Percentiles rank a stretch among this genome's conserved stretches.
phyloP scores from a whole-genome alignment of 352 stramenopile species.

The Elongisporangium anandrum region DNA sequence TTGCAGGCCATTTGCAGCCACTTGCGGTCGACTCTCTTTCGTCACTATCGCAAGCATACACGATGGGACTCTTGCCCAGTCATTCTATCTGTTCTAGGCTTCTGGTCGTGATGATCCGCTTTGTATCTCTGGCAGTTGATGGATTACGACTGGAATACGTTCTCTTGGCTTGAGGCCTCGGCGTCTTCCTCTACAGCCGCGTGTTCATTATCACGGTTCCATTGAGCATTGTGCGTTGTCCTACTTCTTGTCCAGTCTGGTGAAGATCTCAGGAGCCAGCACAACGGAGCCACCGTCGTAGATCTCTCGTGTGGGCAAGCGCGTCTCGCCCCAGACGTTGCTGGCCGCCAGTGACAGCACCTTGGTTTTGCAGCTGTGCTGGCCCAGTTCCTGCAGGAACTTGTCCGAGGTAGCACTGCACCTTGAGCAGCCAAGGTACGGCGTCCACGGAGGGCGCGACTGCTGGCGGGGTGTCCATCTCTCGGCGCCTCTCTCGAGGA shows the following conservation, averaged over 20 bases:
- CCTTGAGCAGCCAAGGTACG: not conserved
- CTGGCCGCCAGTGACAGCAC: not conserved
- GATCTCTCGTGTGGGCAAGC: not conserved
- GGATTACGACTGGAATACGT: too few relatives aligned
- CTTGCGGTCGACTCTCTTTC: not conserved
- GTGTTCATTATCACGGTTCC: too few relatives aligned
- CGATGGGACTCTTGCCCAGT: not conserved
- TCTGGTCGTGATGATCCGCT: too few relatives aligned
- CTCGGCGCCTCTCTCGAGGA: not conserved
- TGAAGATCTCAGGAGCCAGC: not conserved
- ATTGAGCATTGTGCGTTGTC: not conserved
- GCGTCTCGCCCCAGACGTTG: not conserved
- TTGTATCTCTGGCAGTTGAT: too few relatives aligned
- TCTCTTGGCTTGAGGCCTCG: too few relatives aligned
- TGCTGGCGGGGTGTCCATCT: not conserved
- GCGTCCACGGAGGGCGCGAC: not conserved
- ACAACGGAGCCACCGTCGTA: not conserved
- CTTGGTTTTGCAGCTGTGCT: not conserved
- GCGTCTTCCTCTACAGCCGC: too few relatives aligned
- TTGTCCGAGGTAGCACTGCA: not conserved
- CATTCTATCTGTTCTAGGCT: too few relatives aligned
- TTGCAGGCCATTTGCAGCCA: not conserved
- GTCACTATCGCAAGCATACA: too few relatives aligned
- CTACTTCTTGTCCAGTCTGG: too few relatives aligned
- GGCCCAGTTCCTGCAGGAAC: not conserved